Conservation (phyloP, 768 basidiomycete species). For the Hortiboletus campestris region DNA sequence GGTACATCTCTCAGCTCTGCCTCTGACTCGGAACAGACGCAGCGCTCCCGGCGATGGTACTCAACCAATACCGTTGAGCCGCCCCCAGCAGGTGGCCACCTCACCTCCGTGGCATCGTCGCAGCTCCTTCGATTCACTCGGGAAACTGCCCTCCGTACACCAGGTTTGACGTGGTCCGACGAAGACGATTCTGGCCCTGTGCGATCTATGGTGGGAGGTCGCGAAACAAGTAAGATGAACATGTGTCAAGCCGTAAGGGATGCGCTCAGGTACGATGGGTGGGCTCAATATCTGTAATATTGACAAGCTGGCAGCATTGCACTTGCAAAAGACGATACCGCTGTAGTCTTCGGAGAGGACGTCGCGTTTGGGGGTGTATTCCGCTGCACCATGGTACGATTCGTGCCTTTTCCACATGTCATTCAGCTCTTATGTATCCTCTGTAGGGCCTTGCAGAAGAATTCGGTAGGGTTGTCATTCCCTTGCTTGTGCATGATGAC, state of each 20-base stretch:
- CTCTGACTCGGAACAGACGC: slow-evolving; percentile 1
- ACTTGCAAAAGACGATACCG: slow-evolving; percentile 77
- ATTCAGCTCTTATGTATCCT: background rate
- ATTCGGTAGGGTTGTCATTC: slow-evolving; percentile 57
- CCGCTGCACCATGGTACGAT: slow-evolving; percentile 81
- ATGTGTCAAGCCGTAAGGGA: slow-evolving; percentile 90
- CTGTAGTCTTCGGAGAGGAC: slow-evolving; percentile 89
- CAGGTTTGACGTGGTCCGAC: slow-evolving; percentile 70
- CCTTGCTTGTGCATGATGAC: background rate
- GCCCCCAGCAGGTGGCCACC: slow-evolving; percentile 78
- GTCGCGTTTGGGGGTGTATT: slow-evolving; percentile 96
- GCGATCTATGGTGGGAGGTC: slow-evolving; percentile 58
- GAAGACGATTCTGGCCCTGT: slow-evolving; percentile 45
- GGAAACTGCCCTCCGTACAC: slow-evolving; percentile 68
- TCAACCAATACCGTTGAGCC: slow-evolving; percentile 53
- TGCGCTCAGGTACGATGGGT: slow-evolving; percentile 65
- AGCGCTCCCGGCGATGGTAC: slow-evolving; percentile 41
- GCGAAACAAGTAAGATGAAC: slow-evolving; percentile 95
- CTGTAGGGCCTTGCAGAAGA: slow-evolving; percentile 84
- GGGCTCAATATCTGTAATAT: background rate
- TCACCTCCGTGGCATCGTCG: slow-evolving; percentile 70
- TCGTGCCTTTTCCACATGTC: slow-evolving; percentile 7
- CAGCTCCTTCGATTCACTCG: slow-evolving; percentile 61
- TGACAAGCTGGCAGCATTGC: slow-evolving; percentile 58
- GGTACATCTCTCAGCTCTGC: background rate